These are phyloP conservation scores for Tolypocladium album DNA, from an alignment of 2,329 filamentous ascomycete species.

Conservation along the genomic window DNA sequence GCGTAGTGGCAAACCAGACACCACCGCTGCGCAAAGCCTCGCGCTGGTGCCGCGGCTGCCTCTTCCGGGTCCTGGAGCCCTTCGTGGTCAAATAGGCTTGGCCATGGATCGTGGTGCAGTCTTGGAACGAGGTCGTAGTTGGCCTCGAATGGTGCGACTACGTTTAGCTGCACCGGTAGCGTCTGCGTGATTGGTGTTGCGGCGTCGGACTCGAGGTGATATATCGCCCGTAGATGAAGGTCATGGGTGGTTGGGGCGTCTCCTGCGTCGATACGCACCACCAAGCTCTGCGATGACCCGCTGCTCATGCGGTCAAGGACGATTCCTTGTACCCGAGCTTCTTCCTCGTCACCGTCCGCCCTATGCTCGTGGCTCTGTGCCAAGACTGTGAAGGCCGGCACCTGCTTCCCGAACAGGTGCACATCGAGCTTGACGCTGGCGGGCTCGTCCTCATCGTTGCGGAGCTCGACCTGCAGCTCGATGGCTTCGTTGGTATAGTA, in stretches of 20 bases:
- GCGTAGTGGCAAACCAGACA: slow-evolving; percentile 60
- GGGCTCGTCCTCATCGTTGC: slow-evolving; percentile 76
- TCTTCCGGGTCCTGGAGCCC: slow-evolving; percentile 26
- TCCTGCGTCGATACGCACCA: slow-evolving; percentile 40
- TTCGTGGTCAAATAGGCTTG: slow-evolving; percentile 67
- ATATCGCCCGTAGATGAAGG: slow-evolving; percentile 62
- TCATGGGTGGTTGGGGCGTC: slow-evolving; percentile 47
- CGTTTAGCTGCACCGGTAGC: slow-evolving; percentile 54
- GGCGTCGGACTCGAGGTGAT: slow-evolving; percentile 68
- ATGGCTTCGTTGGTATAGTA: slow-evolving; percentile 82
- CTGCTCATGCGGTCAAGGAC: slow-evolving; percentile 36
- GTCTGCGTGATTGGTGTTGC: slow-evolving; percentile 73
- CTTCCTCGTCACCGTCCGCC: slow-evolving; percentile 25
- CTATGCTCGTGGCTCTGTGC: slow-evolving; percentile 21
- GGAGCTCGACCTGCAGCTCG: slow-evolving; percentile 54
- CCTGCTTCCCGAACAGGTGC: slow-evolving; percentile 48
- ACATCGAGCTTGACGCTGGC: slow-evolving; percentile 63
- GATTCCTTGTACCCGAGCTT: slow-evolving; percentile 30
- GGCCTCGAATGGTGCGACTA: slow-evolving; percentile 81
- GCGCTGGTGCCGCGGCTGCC: slow-evolving; percentile 16
- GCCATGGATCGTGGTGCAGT: slow-evolving; percentile 71
- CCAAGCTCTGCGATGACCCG: slow-evolving; percentile 29
- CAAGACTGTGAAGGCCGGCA: slow-evolving; percentile 34
- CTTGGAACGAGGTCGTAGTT: slow-evolving; percentile 80
- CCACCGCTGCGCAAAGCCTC: slow-evolving; percentile 73